phyloP scores from a whole-genome alignment of 331 rosid species.

The Acacia concinna region DNA sequence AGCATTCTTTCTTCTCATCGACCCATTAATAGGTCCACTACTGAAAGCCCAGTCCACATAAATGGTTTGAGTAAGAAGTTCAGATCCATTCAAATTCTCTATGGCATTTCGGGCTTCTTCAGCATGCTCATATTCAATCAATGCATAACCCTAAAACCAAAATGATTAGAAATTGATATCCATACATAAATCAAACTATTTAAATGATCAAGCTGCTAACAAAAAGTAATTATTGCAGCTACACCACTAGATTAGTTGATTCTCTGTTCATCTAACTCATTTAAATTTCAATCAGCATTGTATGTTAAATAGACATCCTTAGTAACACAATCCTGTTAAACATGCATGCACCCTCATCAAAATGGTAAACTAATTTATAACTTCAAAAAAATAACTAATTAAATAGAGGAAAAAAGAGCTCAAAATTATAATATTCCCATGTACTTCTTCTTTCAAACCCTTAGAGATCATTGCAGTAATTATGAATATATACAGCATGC shows the following conservation, averaged over 20 bases:
- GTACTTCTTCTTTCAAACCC: background rate
- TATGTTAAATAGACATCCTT: background rate
- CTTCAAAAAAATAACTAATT: constrained; percentile 13
- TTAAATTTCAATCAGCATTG: background rate
- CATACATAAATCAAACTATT: constrained; percentile 16
- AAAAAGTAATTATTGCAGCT: background rate
- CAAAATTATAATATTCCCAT: background rate
- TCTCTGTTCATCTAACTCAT: background rate
- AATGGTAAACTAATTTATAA: background rate
- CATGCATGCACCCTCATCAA: constrained; percentile 4
- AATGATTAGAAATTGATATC: background rate
- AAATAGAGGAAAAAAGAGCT: background rate
- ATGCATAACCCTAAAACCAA: constrained; percentile 50
- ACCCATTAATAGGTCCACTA: constrained; percentile 82
- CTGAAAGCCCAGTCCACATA: constrained; percentile 96
- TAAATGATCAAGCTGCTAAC: background rate
- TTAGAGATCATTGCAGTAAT: background rate
- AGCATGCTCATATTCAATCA: constrained; percentile 51
- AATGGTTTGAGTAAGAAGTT: constrained; percentile 71
- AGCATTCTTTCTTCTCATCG: constrained; percentile 67
- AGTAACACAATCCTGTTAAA: background rate
- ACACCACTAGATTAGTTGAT: background rate
- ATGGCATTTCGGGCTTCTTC: constrained; percentile 86
- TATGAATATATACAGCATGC: background rate
- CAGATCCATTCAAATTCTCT: constrained; percentile 78